Evolutionary conservation across 164 flowering plant genomes (phyloP).

Genomic region (Nymphaea colorata): DNA sequence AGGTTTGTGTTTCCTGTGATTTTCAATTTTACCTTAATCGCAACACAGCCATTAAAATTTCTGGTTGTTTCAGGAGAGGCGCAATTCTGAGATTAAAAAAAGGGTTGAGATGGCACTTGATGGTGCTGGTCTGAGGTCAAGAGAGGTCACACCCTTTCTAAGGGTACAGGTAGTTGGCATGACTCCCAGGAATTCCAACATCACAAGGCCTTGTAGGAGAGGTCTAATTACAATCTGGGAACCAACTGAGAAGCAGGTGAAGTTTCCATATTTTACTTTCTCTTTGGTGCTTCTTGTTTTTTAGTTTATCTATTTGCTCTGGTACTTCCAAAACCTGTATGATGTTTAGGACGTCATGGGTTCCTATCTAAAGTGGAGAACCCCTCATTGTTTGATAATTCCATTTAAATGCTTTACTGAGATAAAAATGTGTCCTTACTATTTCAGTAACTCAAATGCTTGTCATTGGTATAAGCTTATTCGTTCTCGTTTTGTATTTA

Average conservation of each 20-base stretch:
- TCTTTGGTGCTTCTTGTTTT: neutral
- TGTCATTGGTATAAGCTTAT: too few relatives aligned
- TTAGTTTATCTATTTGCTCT: too few relatives aligned
- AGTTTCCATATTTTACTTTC: neutral
- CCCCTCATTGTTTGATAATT: too few relatives aligned
- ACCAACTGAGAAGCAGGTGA: conserved; percentile 85
- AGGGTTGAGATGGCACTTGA: conserved; percentile 57
- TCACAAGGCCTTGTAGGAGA: conserved; percentile 20
- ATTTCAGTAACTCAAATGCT: too few relatives aligned
- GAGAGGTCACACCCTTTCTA: conserved; percentile 81
- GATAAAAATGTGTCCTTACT: too few relatives aligned
- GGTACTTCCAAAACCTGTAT: too few relatives aligned
- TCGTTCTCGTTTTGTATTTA: too few relatives aligned
- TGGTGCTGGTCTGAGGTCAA: conserved; percentile 50
- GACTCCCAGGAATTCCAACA: conserved; percentile 19
- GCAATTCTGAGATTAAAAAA: conserved; percentile 48
- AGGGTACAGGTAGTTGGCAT: conserved; percentile 75
- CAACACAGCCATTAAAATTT: too few relatives aligned
- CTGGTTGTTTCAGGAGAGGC: conserved; percentile 32
- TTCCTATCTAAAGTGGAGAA: too few relatives aligned
- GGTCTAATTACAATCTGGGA: conserved; percentile 79
- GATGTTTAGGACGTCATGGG: too few relatives aligned
- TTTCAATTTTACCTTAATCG: too few relatives aligned
- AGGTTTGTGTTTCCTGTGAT: conserved; percentile 29
- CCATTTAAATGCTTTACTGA: too few relatives aligned